Base-by-base conservation (phyloP, 768 basidiomycete species). In the Cyathus striatus region DNA sequence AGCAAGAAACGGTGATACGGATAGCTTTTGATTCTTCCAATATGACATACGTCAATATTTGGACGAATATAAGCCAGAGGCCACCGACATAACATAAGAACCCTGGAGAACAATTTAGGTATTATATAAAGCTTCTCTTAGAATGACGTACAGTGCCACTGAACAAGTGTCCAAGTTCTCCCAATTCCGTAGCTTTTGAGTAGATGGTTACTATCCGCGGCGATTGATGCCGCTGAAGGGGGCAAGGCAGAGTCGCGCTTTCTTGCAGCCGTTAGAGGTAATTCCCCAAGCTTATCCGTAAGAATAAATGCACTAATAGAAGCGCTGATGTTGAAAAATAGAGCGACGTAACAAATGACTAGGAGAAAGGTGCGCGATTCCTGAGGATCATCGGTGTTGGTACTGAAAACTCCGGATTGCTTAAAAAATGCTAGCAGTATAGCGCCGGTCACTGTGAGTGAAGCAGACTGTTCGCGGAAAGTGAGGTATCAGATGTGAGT, bases 271-370 rank as follows among this genome's bases (percentile, higher is more conserved):
- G 25, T 36, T 26, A 48, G 45, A 2, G 33, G 45, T 12, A 55
- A 25, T 39, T 50, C 51, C 14, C 50, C 53, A 1, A 55, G 48
- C 18, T 42, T 50, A 25, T 55, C 53, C 3, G 49, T 55, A 22
- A 56, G 44, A 3, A 56, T 38, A 30, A 56, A 53, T 1, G 54
- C 51, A 5, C 49, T 45, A 17, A 56, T 52, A 5, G 54, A 50
- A 9, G 54, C 54, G 22, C 49, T 49, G 18, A 53, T 46, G 35
- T 56, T 56, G n/a, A 55, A 26, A 21, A 52, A 55, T 12, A 52
- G 30, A 1, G 51, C 44, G 21, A 27, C 21, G 27, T 51, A 51
- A 32, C 50, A 51, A 17, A 45, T 21, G 6, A 34, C 27, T 7
- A 46, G 27, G 18, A 51, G 33, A n/a, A 46, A 44, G n/a, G 39